A percentile compares a stretch with the other conserved stretches of the same genome.
These are phyloP conservation scores for Pholiota conissans DNA, from an alignment of 768 basidiomycete genomes.

Conservation along the genomic window DNA sequence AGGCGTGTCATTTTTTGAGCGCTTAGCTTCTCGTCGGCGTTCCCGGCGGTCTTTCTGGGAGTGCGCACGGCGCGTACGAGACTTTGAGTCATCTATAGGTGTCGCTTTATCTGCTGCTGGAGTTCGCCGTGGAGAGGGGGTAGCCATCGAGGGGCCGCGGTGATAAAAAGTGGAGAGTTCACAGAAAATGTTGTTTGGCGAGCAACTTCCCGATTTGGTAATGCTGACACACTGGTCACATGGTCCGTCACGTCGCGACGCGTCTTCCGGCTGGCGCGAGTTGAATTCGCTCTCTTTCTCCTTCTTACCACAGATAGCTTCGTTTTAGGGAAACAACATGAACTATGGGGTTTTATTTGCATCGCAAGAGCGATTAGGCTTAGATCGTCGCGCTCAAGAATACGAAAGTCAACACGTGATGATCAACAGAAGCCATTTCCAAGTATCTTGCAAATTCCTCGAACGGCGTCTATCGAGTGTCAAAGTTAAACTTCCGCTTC, in stretches of 20 bases:
- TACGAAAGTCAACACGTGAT: neutral
- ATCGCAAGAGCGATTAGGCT: too few relatives aligned
- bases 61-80: neutral
- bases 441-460: neutral
- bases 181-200: neutral
- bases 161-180: neutral
- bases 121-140: neutral
- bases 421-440: neutral
- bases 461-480: neutral
- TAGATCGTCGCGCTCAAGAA: neutral
- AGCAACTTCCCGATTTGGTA: too few relatives aligned
- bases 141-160: neutral
- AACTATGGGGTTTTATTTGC: too few relatives aligned
- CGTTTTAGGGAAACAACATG: neutral
- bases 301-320: too few relatives aligned
- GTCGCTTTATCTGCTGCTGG: neutral
- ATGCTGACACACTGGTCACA: neutral
- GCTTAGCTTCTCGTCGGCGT: slow-evolving; percentile 10
- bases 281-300: neutral
- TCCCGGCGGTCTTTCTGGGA: slow-evolving; percentile 1
- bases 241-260: neutral
- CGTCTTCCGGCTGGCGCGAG: neutral
- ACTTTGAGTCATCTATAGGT: neutral
- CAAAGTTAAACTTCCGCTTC: neutral
- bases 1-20: slow-evolving; percentile 8